Evolutionary conservation across 192 early-diverging fungal genomes (phyloP).

Genomic region (Backusella tuberculispora): DNA sequence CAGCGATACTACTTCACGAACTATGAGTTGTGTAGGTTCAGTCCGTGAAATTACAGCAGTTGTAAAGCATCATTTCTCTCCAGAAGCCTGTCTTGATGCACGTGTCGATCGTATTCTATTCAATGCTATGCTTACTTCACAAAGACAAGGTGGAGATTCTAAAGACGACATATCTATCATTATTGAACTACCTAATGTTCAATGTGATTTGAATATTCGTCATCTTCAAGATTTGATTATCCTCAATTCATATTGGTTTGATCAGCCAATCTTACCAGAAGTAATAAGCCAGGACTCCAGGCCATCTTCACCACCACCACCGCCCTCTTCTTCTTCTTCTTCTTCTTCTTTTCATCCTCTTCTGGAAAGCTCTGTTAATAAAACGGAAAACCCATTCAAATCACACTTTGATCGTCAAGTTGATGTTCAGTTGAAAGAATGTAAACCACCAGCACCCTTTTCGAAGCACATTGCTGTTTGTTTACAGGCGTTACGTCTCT

Average conservation of each 20-base stretch:
- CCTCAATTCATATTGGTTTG: slow-evolving; percentile 71
- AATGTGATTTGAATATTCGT: slow-evolving; percentile 63
- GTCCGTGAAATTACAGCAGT: slow-evolving; percentile 62
- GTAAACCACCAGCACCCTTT: slow-evolving; percentile 44
- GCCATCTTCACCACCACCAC: background rate
- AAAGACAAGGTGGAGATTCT: slow-evolving; percentile 40
- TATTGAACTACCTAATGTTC: slow-evolving; percentile 59
- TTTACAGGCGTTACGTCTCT: slow-evolving; percentile 51
- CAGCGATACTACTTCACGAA: slow-evolving; percentile 39
- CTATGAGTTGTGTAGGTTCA: slow-evolving; percentile 59
- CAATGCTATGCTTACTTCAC: slow-evolving; percentile 60
- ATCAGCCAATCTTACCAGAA: slow-evolving; percentile 46
- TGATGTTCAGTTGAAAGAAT: background rate
- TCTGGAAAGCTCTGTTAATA: background rate
- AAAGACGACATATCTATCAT: slow-evolving; percentile 62
- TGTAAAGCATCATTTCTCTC: slow-evolving; percentile 77
- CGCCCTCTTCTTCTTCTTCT: background rate
- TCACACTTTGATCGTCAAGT: background rate
- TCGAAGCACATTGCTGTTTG: slow-evolving; percentile 48
- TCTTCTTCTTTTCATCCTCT: background rate
- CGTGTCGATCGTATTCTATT: slow-evolving; percentile 66
- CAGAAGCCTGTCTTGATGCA: slow-evolving; percentile 67
- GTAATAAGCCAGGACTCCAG: background rate
- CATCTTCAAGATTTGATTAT: slow-evolving; percentile 76
- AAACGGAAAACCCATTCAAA: background rate